Evolutionary conservation across 371 early-diverging fungal species (phyloP).

Genomic region (Mucor irregularis): DNA sequence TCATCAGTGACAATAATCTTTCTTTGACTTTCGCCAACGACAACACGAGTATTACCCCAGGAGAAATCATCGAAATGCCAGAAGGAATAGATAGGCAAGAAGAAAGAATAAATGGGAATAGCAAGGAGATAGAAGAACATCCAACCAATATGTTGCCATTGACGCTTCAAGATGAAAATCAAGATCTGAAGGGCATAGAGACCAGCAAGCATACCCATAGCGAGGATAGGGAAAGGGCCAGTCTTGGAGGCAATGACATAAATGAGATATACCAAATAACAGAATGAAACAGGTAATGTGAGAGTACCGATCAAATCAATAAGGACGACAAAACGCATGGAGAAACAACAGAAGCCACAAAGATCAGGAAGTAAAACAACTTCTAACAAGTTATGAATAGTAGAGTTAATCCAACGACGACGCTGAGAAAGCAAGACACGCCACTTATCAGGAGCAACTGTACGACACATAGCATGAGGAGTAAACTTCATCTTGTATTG

Average conservation of each 20-base stretch:
- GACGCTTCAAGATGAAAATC: slow-evolving; percentile 80
- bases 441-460: slow-evolving; percentile 94
- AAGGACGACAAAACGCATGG: slow-evolving; percentile 93
- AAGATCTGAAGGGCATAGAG: slow-evolving; percentile 81
- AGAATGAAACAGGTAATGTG: slow-evolving; percentile 89
- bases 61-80: slow-evolving; percentile 91
- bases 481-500: slow-evolving; percentile 96
- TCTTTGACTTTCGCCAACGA: slow-evolving; percentile 66
- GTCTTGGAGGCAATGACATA: slow-evolving; percentile 48
- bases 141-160: slow-evolving; percentile 94
- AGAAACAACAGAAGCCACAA: slow-evolving; percentile 95
- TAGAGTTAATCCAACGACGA: slow-evolving; percentile 97
- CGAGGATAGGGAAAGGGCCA: slow-evolving; percentile 46
- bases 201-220: slow-evolving; percentile 63
- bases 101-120: slow-evolving; percentile 75
- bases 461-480: slow-evolving; percentile 89
- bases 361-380: slow-evolving; percentile 82
- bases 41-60: slow-evolving; percentile 87
- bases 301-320: slow-evolving; percentile 92
- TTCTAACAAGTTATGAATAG: slow-evolving; percentile 94
- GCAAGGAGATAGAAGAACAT: slow-evolving; percentile 86
- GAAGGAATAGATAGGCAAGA: slow-evolving; percentile 75
- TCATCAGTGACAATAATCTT: slow-evolving; percentile 52
- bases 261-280: slow-evolving; percentile 73
- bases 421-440: slow-evolving; percentile 81